Base-by-base conservation (phyloP, 1,284 basidiomycete genomes). In the Pseudozyma sp. region DNA sequence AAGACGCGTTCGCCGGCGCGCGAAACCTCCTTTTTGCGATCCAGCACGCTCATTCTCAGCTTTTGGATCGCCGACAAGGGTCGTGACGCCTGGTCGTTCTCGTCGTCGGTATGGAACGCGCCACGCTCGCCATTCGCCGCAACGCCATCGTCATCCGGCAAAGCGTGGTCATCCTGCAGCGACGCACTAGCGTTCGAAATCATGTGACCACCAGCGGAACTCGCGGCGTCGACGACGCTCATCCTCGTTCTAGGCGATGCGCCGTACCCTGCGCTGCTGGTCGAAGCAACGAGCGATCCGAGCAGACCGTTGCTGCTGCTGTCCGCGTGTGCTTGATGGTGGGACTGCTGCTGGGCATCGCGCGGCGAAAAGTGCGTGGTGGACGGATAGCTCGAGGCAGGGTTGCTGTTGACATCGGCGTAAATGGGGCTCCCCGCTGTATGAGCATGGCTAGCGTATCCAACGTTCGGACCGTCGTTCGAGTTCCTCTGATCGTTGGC, bases 11-110 rank as follows among this genome's bases (percentile, higher is more conserved):
- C 56, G 37, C 48, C 37, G 11, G 65, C 57, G 1, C 52, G 58
- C 7, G 55, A 56, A 24, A 55, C 37, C 7, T 59, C 60, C 52
- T 63, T 69, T 13, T 63, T 63, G 55, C 67, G 67, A 45, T 69
- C 67, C 13, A 69, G 44, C 4, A 69, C 67, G 37, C 55, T 59
- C 67, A 69, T 63, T 8, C 67, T 37, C 8, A 69, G 67, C 43
- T 69, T 69, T 30, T 69, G 67, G 43, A 69, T 64, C 4, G 60
- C 51, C 1, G 67, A 57, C 1, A 69, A 55, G 19, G 67, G 60
- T 5, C 60, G 49, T 4, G 67, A 69, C 3, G 67, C 67, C 16
- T 54, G 67, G 33, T 69, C 60, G 33, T 45, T 30, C 44, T 63
- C 60, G 49, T 69, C 67, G 24, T 69, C 55, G n/a, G 59, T 56